phyloP scores from a whole-genome alignment of 345 rosid species.

The Excoecaria agallocha region DNA sequence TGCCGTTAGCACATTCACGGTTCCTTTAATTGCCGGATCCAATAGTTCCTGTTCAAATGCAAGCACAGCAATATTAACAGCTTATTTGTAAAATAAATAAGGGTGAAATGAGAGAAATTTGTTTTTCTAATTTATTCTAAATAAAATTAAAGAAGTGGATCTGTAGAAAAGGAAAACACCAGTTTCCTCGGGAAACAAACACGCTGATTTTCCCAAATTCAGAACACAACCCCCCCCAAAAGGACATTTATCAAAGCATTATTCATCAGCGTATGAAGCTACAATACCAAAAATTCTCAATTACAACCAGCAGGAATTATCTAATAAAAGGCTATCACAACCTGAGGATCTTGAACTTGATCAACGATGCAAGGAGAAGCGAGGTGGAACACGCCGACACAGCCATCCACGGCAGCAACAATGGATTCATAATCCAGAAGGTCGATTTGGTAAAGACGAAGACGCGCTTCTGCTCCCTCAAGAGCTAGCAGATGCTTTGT shows the following conservation, averaged over 20 bases:
- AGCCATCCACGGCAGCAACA: slow-evolving; percentile 57
- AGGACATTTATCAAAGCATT: too few relatives aligned
- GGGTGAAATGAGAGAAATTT: not conserved
- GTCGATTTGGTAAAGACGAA: slow-evolving; percentile 80
- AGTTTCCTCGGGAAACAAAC: too few relatives aligned
- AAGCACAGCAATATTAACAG: not conserved
- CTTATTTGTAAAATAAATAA: not conserved
- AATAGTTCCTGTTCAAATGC: slow-evolving; percentile 49
- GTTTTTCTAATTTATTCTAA: too few relatives aligned
- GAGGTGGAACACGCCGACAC: slow-evolving; percentile 82
- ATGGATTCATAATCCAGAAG: slow-evolving; percentile 75
- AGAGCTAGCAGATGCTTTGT: slow-evolving; percentile 73
- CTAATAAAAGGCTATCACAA: not conserved
- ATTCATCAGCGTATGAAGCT: not conserved
- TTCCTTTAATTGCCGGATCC: slow-evolving; percentile 88
- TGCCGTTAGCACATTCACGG: slow-evolving; percentile 67
- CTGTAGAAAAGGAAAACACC: too few relatives aligned
- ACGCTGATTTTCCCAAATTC: too few relatives aligned
- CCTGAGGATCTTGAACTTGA: slow-evolving; percentile 74
- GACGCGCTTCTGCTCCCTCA: slow-evolving; percentile 75
- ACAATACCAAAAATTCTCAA: not conserved
- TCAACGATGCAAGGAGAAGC: slow-evolving; percentile 92
- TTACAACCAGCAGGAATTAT: not conserved
- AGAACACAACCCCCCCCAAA: too few relatives aligned
- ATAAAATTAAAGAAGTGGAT: too few relatives aligned